Base-by-base conservation (phyloP, 2,329 filamentous ascomycete genomes). In the Stromatinia cepivora region DNA sequence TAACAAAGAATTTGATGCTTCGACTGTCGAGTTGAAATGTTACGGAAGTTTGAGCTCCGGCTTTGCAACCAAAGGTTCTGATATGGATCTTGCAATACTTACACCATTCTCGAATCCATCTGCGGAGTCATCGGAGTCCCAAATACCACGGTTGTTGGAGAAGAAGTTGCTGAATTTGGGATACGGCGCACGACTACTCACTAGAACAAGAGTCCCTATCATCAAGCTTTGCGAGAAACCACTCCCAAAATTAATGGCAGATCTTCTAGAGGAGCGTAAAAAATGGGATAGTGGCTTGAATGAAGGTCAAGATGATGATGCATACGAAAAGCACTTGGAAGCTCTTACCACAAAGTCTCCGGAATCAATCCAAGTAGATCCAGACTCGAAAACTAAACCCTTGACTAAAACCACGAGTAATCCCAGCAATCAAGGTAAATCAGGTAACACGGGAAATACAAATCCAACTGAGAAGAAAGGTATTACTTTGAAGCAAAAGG, bases 31-130 rank as follows among this genome's bases (percentile, higher is more conserved):
- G 66, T 82, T 96, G 20, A 88, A 88, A 74, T 92, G 90, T 75
- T 96, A 95, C 77, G 93, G 93, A 7, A 96, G 93, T 77, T 83
- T 96, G 59, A 87, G 87, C 28, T 94, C 93, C 17, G 93, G 93
- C 0, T 97, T 97, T 80, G 94, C 92, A 4, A 93, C 92, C 15
- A 91, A 91, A 75, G 88, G 88, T n/a, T 94, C 93, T 1, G 93
- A 97, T 76, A 93, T 97, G 90, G 94, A 97, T 79, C 85, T 97
- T 42, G 91, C 90, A 11, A 85, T 97, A 46, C 82, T 95, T 7
- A 90, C 91, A 1, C 87, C 86, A 4, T 80, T 84, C 62, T 90
- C 90, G 1, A 77, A 79, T 28, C 81, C 84, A 57, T 82, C 85
- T 65, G 83, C 85, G 3, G 84, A 87, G 71, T 82, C 82, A 20